Evolutionary conservation across 2,329 filamentous ascomycete species (phyloP), one percentile per base, ranked within the genome.

Genomic region (Pseudogymnoascus sp.): DNA sequence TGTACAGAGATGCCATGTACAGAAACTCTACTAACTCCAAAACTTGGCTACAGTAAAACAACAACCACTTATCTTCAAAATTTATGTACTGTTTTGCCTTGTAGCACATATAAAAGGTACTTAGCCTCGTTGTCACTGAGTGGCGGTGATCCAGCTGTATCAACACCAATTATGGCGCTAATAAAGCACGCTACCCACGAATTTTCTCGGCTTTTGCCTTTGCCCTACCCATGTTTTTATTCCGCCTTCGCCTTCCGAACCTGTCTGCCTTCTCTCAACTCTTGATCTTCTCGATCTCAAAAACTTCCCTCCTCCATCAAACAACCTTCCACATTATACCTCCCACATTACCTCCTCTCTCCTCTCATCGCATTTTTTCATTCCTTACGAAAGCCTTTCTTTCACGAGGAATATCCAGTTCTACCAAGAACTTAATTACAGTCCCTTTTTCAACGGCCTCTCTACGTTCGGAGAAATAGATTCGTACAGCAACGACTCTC

Each of bases 331-430:
- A 64, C 62, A 64, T 65, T 62, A 61, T 55, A 61, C 52, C 60
- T 64, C 61, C 27, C 33, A 62, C 21, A 58, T 62, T 25, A 55
- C 37, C 59, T 39, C 63, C 66, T 64, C 64, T 60, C 60, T 65
- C 64, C 65, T 66, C 61, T 67, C 69, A 72, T 76, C 74, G 74
- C 75, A 15, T n/a, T 18, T 55, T 72, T 71, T 68, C 73, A 75
- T 75, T 73, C 72, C 74, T 78, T 77, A 74, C 71, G 74, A 79
- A 78, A 76, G 74, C 74, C 70, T 64, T 68, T 66, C 68, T 72
- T 74, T 72, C 73, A 72, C 77, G 73, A 77, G 77, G 74, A 75
- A 72, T 65, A 69, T 45, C 21, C 21, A 40, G 27, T 31, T 62
- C 13, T 27, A 59, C 35, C 36, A 39, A 12, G 31, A 59, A 29